Base-by-base conservation (phyloP, 2,329 filamentous ascomycete genomes). In the Apiospora marii region DNA sequence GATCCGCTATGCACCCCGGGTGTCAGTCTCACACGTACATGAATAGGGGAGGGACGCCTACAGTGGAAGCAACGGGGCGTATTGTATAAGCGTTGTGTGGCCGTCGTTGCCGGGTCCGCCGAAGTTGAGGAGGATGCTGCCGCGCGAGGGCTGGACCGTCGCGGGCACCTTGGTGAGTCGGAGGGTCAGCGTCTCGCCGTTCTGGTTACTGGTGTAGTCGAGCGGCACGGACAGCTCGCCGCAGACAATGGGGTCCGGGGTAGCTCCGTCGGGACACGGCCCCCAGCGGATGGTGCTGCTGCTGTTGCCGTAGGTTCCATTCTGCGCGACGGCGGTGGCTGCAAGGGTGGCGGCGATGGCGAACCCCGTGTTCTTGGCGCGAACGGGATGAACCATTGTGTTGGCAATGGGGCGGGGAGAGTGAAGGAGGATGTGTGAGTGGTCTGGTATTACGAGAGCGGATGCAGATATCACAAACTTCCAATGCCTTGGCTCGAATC, bases 171-270 rank as follows among this genome's bases (percentile, higher is more conserved):
- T 34, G 34, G 68, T 41, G 19, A 70, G 30, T 22, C 41, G 27
- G 19, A 58, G 68, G 0, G 30, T 49, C 19, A 72, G 41, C n/a
- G 37, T 84, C 69, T 78, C 80, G 70, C 34, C 64, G 24, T 49
- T 48, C 81, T 86, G 72, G 90, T 93, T 49, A n/a, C 8, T 22
- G 43, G 67, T 68, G 24, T 68, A 68, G 43, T 68, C 67, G n/a
- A 68, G 43, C 10, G 67, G 67, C 34, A 68, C 67, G 34, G 41
- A 19, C 24, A 68, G 41, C 41, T 68, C 27, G 41, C 41, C 67
- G 67, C 67, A 68, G 16, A 48, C 4, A 14, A 49, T 30, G 67
- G 67, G 67, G 13, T 8, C n/a, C 67, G 44, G 22, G 3, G 41
- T 43, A 3, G 22, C 27, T 2, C 48, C 67, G 24, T 10, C 41